A percentile compares a stretch with the other conserved stretches of the same genome.
Evolutionary conservation across 768 basidiomycete genomes (phyloP).

Genomic region (Hortiboletus flavorubellus): DNA sequence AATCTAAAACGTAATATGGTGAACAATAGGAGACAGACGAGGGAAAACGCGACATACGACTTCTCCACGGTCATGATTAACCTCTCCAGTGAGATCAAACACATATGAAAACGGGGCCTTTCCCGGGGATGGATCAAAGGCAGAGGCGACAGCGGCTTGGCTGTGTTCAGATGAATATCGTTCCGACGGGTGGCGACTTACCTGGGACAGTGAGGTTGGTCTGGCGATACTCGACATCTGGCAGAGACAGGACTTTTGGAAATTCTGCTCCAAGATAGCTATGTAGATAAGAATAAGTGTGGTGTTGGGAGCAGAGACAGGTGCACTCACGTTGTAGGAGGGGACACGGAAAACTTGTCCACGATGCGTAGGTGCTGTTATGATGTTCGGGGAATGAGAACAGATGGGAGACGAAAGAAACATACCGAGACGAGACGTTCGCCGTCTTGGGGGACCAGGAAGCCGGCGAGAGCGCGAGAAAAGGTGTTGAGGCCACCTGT

Average conservation of each 20-base stretch:
- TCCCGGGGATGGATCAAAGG: constrained; percentile 71
- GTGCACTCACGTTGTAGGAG: constrained; percentile 65
- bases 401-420: constrained; percentile 13
- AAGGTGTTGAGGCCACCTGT: constrained; percentile 80
- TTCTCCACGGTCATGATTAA: constrained; percentile 71
- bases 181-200: constrained; percentile 33
- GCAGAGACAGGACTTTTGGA: constrained; percentile 60
- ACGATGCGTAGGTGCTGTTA: constrained; percentile 64
- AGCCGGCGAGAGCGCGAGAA: constrained; percentile 65
- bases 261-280: constrained; percentile 82
- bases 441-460: constrained; percentile 65
- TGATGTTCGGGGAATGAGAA: constrained; percentile 5
- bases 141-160: constrained; percentile 61
- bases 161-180: constrained; percentile 12
- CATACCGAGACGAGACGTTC: constrained; percentile 71
- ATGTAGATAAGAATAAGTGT: constrained; percentile 7
- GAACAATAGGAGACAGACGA: neutral
- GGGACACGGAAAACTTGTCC: constrained; percentile 69
- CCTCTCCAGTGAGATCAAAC: constrained; percentile 83
- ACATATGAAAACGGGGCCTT: constrained; percentile 71
- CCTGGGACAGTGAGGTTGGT: constrained; percentile 73
- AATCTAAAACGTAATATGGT: constrained; percentile 46
- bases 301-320: constrained; percentile 11
- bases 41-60: constrained; percentile 44
- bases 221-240: constrained; percentile 77